Base-by-base conservation (phyloP, 352 stramenopile species). In the Phytophthora uliginosa region DNA sequence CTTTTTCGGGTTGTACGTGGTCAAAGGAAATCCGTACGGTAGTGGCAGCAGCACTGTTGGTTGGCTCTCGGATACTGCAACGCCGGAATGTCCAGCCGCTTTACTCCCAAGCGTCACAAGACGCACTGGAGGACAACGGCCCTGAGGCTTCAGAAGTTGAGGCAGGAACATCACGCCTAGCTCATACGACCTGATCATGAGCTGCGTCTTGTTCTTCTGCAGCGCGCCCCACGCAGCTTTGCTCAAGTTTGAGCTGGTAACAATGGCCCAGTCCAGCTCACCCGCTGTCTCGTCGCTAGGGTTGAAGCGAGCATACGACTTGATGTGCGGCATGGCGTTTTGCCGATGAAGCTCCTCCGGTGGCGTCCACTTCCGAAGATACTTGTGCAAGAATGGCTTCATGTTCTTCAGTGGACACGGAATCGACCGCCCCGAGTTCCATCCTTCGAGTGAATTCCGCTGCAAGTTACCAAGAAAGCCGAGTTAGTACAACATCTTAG, bases 381-480 rank as follows among this genome's bases (percentile, higher is more conserved):
- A 94, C 51, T 94, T 95, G 79, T 96, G 89, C 40, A 96, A 69
- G 65, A 96, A 96, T 6, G 87, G 71, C 65, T 96, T 96, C 80
- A 96, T 91, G 66, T 96, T 96, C 63, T 96, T 96, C 17, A 94
- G 61, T 4, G 88, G 78, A 53, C 89, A 96, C 17, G 89, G 88
- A 13, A 96, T 79, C 7, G 89, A 81, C 12, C 86, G 80, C 2
- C 89, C 89, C 22, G 83, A 79, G 38, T 86, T 85, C 88, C 88
- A 96, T n/a, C 89, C 89, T 72, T 95, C 82, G 26, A 86, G 79
- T 31, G 89, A 96, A 58, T 95, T 94, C 48, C 75, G 81, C 88
- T 95, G 47, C 17, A 18, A 63, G 42, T 38, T 38, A 40, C 6
- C 12, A 60, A 55, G n/a, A 65, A 55, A 42, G 24, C 10, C 54